phyloP scores from a whole-genome alignment of 129 eudicot species.

The Glebionis coronaria region DNA sequence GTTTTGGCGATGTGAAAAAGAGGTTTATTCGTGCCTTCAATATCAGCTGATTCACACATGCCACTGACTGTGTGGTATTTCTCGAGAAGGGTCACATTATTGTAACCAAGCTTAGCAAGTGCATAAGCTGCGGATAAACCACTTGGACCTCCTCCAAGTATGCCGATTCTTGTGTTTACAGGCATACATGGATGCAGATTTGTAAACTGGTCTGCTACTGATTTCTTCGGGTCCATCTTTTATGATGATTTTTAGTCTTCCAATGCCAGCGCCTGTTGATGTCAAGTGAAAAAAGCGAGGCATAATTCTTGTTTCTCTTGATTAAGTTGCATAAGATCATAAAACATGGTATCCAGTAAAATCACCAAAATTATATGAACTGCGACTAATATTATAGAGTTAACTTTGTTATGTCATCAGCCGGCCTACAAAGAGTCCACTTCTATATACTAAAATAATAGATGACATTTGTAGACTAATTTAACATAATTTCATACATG shows the following conservation, averaged over 20 bases:
- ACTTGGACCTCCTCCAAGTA: slow-evolving; percentile 85
- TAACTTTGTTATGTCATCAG: not conserved
- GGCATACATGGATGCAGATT: slow-evolving; percentile 77
- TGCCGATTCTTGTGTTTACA: slow-evolving; percentile 52
- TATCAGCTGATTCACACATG: slow-evolving; percentile 82
- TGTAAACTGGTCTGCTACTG: slow-evolving; percentile 54
- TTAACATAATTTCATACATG: slow-evolving; percentile 4
- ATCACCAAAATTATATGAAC: slow-evolving; percentile 9
- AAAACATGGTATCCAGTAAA: slow-evolving; percentile 5
- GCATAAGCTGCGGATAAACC: slow-evolving; percentile 91
- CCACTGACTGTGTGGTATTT: slow-evolving; percentile 81
- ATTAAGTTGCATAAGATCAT: slow-evolving; percentile 2
- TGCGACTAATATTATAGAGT: not conserved
- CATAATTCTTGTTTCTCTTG: not conserved
- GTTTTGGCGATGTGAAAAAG: slow-evolving; percentile 10
- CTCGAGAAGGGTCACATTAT: slow-evolving; percentile 65
- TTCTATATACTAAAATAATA: not conserved
- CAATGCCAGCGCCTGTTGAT: slow-evolving; percentile 24
- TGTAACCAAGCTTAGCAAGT: slow-evolving; percentile 64
- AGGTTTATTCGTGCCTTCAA: slow-evolving; percentile 48
- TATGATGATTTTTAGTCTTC: slow-evolving; percentile 8
- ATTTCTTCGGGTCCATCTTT: slow-evolving; percentile 46
- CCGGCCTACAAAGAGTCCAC: slow-evolving; percentile 8
- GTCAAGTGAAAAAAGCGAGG: slow-evolving; percentile 7
- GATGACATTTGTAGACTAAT: not conserved